phyloP scores from a whole-genome alignment of 768 basidiomycete species.

The Boletellus ananiceps region DNA sequence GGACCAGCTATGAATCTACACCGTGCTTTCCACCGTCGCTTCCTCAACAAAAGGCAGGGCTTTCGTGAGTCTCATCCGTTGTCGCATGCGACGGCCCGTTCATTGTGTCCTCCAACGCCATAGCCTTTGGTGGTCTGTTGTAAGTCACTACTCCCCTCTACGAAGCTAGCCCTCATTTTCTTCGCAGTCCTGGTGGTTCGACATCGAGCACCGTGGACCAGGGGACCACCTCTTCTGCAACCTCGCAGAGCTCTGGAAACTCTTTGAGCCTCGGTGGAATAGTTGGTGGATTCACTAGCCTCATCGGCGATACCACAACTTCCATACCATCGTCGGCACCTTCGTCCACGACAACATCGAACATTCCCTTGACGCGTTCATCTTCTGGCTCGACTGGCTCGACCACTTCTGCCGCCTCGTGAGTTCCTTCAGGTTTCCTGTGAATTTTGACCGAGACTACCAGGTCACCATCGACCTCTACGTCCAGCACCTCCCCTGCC shows the following conservation, averaged over 20 bases:
- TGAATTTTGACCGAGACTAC: background rate
- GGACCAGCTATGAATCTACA: slow-evolving; percentile 18
- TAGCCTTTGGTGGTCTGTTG: slow-evolving; percentile 20
- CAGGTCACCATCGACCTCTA: slow-evolving; percentile 11
- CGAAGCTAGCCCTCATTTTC: background rate
- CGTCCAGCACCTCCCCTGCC: slow-evolving; percentile 12
- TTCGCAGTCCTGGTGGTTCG: slow-evolving; percentile 9
- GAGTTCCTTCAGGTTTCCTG: slow-evolving; percentile 3
- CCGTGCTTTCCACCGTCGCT: slow-evolving; percentile 14
- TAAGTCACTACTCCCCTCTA: slow-evolving; percentile 8
- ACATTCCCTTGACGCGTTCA: slow-evolving; percentile 16
- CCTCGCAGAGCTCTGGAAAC: background rate
- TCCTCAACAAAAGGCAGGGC: slow-evolving; percentile 25
- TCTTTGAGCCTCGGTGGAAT: slow-evolving; percentile 6
- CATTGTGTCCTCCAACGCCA: background rate
- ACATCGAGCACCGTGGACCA: background rate
- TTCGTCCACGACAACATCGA: slow-evolving; percentile 12
- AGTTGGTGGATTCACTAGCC: slow-evolving; percentile 12
- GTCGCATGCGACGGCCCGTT: background rate
- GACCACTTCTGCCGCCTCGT: slow-evolving; percentile 23
- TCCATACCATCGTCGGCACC: slow-evolving; percentile 15
- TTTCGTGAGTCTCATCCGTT: slow-evolving; percentile 9
- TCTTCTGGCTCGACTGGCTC: slow-evolving; percentile 26
- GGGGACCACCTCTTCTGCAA: background rate
- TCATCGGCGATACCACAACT: slow-evolving; percentile 7